Evolutionary conservation across 2,329 filamentous ascomycete genomes (phyloP), one percentile per base, ranked within the genome.

Genomic region (Stemphylium vesicarium): DNA sequence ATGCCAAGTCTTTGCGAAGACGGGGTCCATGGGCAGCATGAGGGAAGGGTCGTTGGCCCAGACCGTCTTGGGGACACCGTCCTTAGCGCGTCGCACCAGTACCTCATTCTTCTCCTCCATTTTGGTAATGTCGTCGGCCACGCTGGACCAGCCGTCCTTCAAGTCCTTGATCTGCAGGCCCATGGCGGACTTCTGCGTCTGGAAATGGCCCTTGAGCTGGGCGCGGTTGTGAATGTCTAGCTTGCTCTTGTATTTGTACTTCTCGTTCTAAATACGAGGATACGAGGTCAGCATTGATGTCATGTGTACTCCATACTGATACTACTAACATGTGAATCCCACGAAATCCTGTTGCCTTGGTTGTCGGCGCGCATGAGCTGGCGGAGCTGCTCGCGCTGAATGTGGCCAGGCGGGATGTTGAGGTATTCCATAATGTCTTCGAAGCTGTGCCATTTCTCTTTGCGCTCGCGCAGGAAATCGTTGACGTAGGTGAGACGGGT

Each of bases 121-220:
- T 64, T 85, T 82, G 59, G 89, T 85, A 72, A 99, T 89, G 9
- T 89, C 85, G 16, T 88, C 85, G 57, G 93, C 87, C 69, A 92
- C 96, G 66, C 89, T 88, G 20, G 89, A 87, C 95, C 95, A 99
- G 60, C 95, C 95, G 73, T 99, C 95, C 77, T 96, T 96, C 58
- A 99, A 84, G 68, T 97, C 92, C 74, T 92, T 92, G 59, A 98
- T 91, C 33, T 83, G 84, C 50, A 98, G 85, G 11, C 91, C 92
- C 62, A 89, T 87, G 1, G 91, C 90, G 55, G 92, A 92, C 47
- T 85, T 86, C 77, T 93, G 92, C 49, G 84, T 82, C 77, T 96
- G 92, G 29, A 99, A 84, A 71, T 91, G 89, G 50, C 84, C 85
- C 50, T 96, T 85, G 50, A 99, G 84, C 66, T 92, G 87, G 35